Evolutionary conservation across 2,329 filamentous ascomycete species (phyloP), one percentile per base, ranked within the genome.

Genomic region (Aspergillus phoenicis): DNA sequence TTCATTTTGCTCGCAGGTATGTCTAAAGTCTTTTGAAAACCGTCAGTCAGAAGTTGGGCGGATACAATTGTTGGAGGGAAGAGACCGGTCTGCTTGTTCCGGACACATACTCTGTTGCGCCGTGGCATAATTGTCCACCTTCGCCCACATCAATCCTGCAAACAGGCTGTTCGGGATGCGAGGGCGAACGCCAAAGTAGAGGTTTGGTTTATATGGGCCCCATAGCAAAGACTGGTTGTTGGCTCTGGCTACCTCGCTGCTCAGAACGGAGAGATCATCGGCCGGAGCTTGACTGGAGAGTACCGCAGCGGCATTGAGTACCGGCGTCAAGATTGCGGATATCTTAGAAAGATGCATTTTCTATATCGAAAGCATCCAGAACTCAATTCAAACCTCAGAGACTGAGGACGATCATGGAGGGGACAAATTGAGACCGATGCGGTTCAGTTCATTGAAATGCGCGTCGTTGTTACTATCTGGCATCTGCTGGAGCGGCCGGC

Each of bases 1-100:
- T 75, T 96, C 92, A 75, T 95, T 87, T 76, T 99, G 95, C 77
- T 98, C 95, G 79, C 95, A 99, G 0, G 95, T 97, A 76, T 97
- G 93, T 66, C 95, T 88, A 70, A 97, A 90, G 69, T 89, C 91
- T 95, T 13, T 15, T 73, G 2, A 57, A 26, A 20, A 20, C 62
- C n/a, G 67, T 73, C 36, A 73, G 68, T 51, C 52, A n/a, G 17
- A 11, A 36, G 8, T 8, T 30, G 13, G 49, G 13, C 17, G 33
- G 11, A 45, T 24, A 11, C 5, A 39, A 22, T 33, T 36, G 48
- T 30, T 30, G 11, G 28, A 33, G 5, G 11, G 39, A 47, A 43
- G 24, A 15, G 28, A 33, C 10, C 22, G 41, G 41, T 45, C 24
- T 11, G 41, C 41, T 45, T 45, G 17, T 45, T n/a, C 17, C 47